phyloP scores from a whole-genome alignment of 345 rosid species.

The Theobroma cacao region DNA sequence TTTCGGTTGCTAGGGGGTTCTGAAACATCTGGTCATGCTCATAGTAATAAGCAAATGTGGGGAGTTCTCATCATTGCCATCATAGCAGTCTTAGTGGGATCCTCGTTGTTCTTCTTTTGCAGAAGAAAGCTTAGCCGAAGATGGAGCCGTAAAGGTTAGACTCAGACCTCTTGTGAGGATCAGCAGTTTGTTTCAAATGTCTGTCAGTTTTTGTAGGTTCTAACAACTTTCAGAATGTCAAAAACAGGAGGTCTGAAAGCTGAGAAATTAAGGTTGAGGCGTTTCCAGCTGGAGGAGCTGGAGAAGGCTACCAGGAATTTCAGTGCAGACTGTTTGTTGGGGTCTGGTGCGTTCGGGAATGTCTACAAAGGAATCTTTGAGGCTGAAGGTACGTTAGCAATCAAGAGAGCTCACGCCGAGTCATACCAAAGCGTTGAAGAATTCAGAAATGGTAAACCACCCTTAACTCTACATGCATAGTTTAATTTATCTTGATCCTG shows the following conservation, averaged over 20 bases:
- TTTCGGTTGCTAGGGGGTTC: neutral
- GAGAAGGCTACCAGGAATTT: conserved; percentile 44
- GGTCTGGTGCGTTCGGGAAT: conserved; percentile 56
- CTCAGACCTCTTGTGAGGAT: neutral
- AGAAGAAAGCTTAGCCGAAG: conserved; percentile 24
- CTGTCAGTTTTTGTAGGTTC: neutral
- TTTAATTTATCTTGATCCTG: neutral
- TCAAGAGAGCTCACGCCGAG: conserved; percentile 51
- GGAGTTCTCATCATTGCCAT: conserved; percentile 28
- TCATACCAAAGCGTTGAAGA: conserved; percentile 52
- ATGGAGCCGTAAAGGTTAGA: conserved; percentile 30
- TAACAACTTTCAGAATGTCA: neutral
- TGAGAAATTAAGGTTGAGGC: conserved; percentile 35
- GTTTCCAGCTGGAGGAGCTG: conserved; percentile 41
- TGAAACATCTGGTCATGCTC: conserved; percentile 5
- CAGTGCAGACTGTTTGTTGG: conserved; percentile 48
- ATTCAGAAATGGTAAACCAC: conserved; percentile 53
- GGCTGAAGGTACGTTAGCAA: conserved; percentile 41
- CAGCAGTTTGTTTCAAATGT: neutral
- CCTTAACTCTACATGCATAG: conserved; percentile 1
- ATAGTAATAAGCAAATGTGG: conserved; percentile 14
- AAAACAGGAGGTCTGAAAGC: conserved; percentile 23
- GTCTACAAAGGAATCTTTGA: conserved; percentile 50
- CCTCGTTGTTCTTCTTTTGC: conserved; percentile 14
- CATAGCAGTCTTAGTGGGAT: conserved; percentile 13